Evolutionary conservation across 139 green algal species (phyloP).

Genomic region (Eudorina sp.): DNA sequence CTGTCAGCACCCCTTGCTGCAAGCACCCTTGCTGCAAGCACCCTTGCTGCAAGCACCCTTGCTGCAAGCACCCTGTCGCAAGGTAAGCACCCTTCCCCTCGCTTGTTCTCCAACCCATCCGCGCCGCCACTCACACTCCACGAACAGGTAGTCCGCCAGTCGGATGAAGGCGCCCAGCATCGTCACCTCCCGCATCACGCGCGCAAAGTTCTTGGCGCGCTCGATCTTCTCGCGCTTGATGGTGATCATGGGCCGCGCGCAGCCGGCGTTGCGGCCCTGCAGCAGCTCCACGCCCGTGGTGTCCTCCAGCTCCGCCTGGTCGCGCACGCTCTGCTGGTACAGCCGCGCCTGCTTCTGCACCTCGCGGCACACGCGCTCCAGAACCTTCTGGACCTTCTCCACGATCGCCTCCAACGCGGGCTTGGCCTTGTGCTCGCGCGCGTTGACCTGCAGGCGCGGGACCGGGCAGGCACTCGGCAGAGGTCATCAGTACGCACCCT

Average conservation of each 20-base stretch:
- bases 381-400: constrained; percentile 80
- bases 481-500: too few relatives aligned
- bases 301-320: constrained; percentile 81
- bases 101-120: too few relatives aligned
- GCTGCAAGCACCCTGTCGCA: too few relatives aligned
- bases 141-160: constrained; percentile 84
- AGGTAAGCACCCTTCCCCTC: too few relatives aligned
- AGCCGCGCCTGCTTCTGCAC: constrained; percentile 78
- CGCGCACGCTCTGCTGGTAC: constrained; percentile 80
- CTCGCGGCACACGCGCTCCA: constrained; percentile 78
- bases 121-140: constrained; percentile 63
- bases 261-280: constrained; percentile 54
- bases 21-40: too few relatives aligned
- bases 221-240: constrained; percentile 86
- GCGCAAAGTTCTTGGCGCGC: constrained; percentile 74
- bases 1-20: too few relatives aligned
- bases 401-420: constrained; percentile 74
- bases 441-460: constrained; percentile 60
- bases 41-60: too few relatives aligned
- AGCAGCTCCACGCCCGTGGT: constrained; percentile 85
- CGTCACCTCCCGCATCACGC: constrained; percentile 80
- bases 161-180: constrained; percentile 85
- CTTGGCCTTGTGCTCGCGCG: constrained; percentile 78
- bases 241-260: constrained; percentile 67
- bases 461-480: too few relatives aligned